These are phyloP conservation scores for Daphne laureola DNA, from an alignment of 441 rosid genomes.

Conservation along the genomic window DNA sequence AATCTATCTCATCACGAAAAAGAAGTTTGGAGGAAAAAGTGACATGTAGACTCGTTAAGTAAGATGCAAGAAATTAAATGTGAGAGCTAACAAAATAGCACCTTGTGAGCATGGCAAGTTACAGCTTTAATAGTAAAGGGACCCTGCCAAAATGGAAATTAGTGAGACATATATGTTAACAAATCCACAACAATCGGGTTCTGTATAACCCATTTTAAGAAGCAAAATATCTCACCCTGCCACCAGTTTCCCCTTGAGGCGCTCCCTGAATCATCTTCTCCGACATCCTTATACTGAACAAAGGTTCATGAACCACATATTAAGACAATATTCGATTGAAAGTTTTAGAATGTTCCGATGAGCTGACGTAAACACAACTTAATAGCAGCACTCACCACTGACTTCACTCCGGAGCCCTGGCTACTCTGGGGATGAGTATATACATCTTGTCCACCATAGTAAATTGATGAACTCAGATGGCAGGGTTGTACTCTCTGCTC, in stretches of 20 bases:
- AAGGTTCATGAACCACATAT: constrained; percentile 6
- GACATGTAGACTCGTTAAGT: background rate
- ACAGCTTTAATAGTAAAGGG: constrained; percentile 43
- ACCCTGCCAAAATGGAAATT: constrained; percentile 27
- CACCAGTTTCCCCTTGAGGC: constrained; percentile 94
- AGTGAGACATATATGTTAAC: background rate
- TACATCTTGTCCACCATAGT: constrained; percentile 82
- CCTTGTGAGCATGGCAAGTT: constrained; percentile 19
- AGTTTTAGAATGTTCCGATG: background rate
- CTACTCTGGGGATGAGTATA: constrained; percentile 44
- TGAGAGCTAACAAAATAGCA: constrained; percentile 7
- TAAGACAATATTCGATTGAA: constrained; percentile 9
- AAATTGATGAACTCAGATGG: constrained; percentile 83
- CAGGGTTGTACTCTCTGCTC: constrained; percentile 76
- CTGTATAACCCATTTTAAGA: background rate
- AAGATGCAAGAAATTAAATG: background rate
- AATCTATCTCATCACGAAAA: too few species aligned
- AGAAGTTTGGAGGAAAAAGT: too few species aligned
- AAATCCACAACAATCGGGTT: background rate
- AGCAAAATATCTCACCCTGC: constrained; percentile 48
- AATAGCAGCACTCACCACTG: constrained; percentile 32
- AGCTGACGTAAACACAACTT: background rate
- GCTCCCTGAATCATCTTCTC: constrained; percentile 64
- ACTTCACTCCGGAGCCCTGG: constrained; percentile 31
- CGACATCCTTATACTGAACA: constrained; percentile 49